Base-by-base conservation (phyloP, 257 asterid species). In the Rehmannia glutinosa region DNA sequence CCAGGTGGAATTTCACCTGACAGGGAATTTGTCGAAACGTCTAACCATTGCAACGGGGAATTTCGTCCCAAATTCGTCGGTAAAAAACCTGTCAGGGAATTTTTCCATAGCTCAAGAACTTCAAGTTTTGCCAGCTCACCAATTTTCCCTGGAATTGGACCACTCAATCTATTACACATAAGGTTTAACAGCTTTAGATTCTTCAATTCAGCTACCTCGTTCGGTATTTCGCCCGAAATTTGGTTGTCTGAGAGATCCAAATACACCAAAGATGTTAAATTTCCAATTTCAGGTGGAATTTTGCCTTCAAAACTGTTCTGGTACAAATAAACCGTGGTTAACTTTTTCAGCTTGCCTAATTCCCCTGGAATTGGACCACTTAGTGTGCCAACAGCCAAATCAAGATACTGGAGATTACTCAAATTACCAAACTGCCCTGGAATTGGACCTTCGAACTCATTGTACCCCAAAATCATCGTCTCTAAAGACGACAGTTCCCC, bases 161-260 rank as follows among this genome's bases (percentile, higher is more conserved):
- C 97, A 11, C 65, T 81, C 50, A 90, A 46, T 6, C 78, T 41
- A 43, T 90, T 88, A 62, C 87, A 78, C 94, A 88, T 87, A 12
- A 90, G 95, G 72, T 86, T 86, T 80, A 90, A 79, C 74, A 87
- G 75, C 89, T 82, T 71, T 59, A 90, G 79, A 68, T 80, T 83
- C 81, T 83, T 68, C 24, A 88, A 65, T 1, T 61, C 76, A 10
- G 86, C 81, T 3, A 90, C 52, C 80, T 86, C 87, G 4, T 28
- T 12, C 2, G 97, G 97, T 21, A 90, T 86, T 73, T 73, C 72
- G 13, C 96, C 95, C 0, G 89, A 78, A 38, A 88, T 15, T 8
- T 1, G 72, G 57, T 90, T 90, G 46, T 81, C 86, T 0, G 97
- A 90, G 17, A 88, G 80, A 81, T 90, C 97, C 53, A 90, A 70